A percentile compares a stretch with the other conserved stretches of the same genome.
Conservation (phyloP, 805 yeast species). For the Maudiozyma saulgeensis region DNA sequence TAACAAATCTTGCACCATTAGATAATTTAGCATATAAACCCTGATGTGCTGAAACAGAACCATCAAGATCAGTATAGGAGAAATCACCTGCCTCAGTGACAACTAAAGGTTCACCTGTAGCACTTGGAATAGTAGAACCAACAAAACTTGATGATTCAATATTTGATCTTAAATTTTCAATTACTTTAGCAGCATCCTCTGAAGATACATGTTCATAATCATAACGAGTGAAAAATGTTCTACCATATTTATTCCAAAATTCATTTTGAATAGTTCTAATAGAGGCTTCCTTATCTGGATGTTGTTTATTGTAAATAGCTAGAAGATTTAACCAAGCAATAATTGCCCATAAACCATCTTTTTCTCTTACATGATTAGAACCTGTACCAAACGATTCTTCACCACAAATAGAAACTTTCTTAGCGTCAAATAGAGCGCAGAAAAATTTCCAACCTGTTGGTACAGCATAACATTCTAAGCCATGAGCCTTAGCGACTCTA, state of each 20-base stretch:
- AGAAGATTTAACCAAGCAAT: conserved; percentile 94
- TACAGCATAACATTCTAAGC: conserved; percentile 77
- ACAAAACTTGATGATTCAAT: conserved; percentile 34
- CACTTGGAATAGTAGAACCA: conserved; percentile 38
- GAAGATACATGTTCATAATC: conserved; percentile 80
- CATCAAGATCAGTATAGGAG: conserved; percentile 89
- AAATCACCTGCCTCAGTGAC: conserved; percentile 81
- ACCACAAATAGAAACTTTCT: conserved; percentile 92
- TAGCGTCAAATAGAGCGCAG: conserved; percentile 89
- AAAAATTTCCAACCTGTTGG: conserved; percentile 99
- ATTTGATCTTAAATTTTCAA: conserved; percentile 40
- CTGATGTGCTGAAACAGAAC: conserved; percentile 78
- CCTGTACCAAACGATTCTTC: conserved; percentile 99
- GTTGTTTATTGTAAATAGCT: conserved; percentile 64
- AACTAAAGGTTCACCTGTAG: conserved; percentile 35
- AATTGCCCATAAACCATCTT: conserved; percentile 97
- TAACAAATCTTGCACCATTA: conserved; percentile 78
- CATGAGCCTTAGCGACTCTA: conserved; percentile 72
- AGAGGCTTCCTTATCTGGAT: conserved; percentile 52
- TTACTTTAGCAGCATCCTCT: conserved; percentile 65
- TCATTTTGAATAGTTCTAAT: conserved; percentile 71
- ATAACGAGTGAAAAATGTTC: conserved; percentile 95
- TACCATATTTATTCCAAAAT: conserved; percentile 89
- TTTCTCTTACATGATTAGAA: conserved; percentile 93
- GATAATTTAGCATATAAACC: conserved; percentile 78